Evolutionary conservation across 306 rosid species (phyloP).

Genomic region (Purshia tridentata): DNA sequence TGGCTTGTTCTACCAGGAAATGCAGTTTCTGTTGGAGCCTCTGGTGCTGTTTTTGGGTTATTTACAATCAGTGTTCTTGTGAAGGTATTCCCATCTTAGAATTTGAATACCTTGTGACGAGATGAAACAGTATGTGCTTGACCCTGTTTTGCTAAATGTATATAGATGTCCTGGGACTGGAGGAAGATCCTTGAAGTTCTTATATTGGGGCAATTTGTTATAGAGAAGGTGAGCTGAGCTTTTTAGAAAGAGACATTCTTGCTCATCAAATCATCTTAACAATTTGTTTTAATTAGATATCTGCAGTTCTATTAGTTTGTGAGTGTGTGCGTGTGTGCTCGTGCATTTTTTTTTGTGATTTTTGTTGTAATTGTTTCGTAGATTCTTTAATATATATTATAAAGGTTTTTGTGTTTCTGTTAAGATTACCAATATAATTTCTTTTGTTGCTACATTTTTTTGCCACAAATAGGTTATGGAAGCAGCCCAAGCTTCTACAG

Average conservation of each 20-base stretch:
- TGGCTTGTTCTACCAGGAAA: slow-evolving; percentile 91
- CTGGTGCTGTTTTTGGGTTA: slow-evolving; percentile 95
- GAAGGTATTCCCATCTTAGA: slow-evolving; percentile 51
- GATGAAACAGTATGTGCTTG: neutral
- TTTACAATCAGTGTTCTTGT: slow-evolving; percentile 89
- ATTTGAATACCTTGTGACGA: neutral
- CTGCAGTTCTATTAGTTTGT: neutral
- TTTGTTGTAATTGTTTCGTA: no score
- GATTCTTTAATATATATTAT: neutral
- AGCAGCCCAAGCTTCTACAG: slow-evolving; percentile 93
- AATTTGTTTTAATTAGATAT: neutral
- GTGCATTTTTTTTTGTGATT: neutral
- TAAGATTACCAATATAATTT: neutral
- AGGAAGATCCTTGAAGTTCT: slow-evolving; percentile 98
- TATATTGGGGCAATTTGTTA: slow-evolving; percentile 89
- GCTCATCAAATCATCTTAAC: neutral
- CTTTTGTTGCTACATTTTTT: slow-evolving; percentile 11
- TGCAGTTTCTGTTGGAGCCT: slow-evolving; percentile 91
- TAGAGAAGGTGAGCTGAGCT: slow-evolving; percentile 66
- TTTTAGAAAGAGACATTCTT: neutral
- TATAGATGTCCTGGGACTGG: slow-evolving; percentile 98
- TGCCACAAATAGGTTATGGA: slow-evolving; percentile 72
- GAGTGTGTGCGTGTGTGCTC: neutral
- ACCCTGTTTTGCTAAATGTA: slow-evolving; percentile 16
- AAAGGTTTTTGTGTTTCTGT: neutral